Evolutionary conservation across 2,329 filamentous ascomycete species (phyloP).

Genomic region (Ophiocordyceps camponoti-floridani): DNA sequence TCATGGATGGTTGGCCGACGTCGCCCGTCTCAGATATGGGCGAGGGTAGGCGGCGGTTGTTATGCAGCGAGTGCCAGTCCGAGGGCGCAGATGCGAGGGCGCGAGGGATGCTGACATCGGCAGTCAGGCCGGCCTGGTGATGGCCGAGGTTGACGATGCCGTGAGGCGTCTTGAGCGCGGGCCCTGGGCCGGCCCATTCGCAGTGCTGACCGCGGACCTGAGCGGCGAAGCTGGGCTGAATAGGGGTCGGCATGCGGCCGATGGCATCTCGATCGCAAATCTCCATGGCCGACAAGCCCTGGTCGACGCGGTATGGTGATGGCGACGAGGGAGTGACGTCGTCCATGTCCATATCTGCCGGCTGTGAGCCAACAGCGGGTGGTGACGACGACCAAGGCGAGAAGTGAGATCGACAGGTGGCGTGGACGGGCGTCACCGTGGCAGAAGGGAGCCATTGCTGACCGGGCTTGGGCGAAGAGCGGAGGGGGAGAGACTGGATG

Average conservation of each 20-base stretch:
- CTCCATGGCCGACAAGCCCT: background rate
- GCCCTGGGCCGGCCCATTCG: conserved; percentile 17
- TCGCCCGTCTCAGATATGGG: conserved; percentile 42
- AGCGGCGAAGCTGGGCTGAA: conserved; percentile 37
- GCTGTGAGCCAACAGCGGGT: conserved; percentile 3
- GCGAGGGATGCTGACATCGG: conserved; percentile 28
- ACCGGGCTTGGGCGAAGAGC: conserved; percentile 21
- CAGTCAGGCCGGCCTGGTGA: conserved; percentile 19
- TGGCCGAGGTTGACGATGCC: conserved; percentile 20
- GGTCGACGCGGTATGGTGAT: conserved; percentile 6
- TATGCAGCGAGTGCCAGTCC: conserved; percentile 35
- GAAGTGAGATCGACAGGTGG: conserved; percentile 16
- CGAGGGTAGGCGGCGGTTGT: conserved; percentile 35
- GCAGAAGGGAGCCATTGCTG: conserved; percentile 12
- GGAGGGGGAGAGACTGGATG: conserved; percentile 31
- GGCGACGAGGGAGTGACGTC: conserved; percentile 3
- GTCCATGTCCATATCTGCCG: conserved; percentile 32
- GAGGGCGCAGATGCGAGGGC: conserved; percentile 20
- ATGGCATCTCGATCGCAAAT: conserved; percentile 7
- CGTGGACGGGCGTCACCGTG: conserved; percentile 21
- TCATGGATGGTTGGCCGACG: conserved; percentile 20
- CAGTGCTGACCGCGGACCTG: conserved; percentile 35
- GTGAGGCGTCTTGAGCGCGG: conserved; percentile 14
- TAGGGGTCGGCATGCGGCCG: conserved; percentile 38
- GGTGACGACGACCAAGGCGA: conserved; percentile 14